These are phyloP conservation scores for Coleophoma crateriformis DNA, from an alignment of 2,329 filamentous ascomycete species.

Conservation along the genomic window DNA sequence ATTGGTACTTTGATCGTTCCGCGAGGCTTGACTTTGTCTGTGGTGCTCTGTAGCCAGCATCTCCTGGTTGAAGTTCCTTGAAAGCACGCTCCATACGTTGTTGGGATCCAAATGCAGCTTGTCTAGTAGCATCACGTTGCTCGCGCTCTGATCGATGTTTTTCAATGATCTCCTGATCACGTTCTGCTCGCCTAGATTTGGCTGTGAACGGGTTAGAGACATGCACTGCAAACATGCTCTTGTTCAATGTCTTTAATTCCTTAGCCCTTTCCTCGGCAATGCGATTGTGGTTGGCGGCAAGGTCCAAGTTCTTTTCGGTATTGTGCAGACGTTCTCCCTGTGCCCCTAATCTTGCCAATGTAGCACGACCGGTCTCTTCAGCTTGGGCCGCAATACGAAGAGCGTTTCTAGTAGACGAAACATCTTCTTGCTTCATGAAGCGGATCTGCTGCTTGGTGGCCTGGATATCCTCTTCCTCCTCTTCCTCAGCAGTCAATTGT, in stretches of 20 bases:
- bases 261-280: conserved; percentile 74
- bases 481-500: conserved; percentile 72
- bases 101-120: conserved; percentile 44
- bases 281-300: conserved; percentile 70
- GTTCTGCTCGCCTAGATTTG: conserved; percentile 54
- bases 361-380: conserved; percentile 66
- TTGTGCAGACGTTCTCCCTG: conserved; percentile 80
- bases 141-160: conserved; percentile 62
- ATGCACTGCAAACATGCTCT: conserved; percentile 86
- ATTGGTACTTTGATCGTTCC: conserved; percentile 68
- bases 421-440: conserved; percentile 72
- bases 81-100: conserved; percentile 49
- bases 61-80: conserved; percentile 31
- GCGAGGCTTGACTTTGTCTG: conserved; percentile 36
- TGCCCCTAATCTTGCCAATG: conserved; percentile 65
- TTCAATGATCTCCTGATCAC: conserved; percentile 64
- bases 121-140: conserved; percentile 57
- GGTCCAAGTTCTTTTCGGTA: conserved; percentile 76
- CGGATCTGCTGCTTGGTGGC: conserved; percentile 70
- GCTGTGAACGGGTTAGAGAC: conserved; percentile 74
- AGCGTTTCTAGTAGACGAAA: conserved; percentile 66
- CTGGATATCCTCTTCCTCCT: conserved; percentile 68
- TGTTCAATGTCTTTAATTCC: conserved; percentile 79
- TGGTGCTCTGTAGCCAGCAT: conserved; percentile 20
- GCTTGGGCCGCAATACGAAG: conserved; percentile 62